A percentile compares a stretch with the other conserved stretches of the same genome.
phyloP scores from a whole-genome alignment of 805 yeast species.

The Saturnispora mendoncae region DNA sequence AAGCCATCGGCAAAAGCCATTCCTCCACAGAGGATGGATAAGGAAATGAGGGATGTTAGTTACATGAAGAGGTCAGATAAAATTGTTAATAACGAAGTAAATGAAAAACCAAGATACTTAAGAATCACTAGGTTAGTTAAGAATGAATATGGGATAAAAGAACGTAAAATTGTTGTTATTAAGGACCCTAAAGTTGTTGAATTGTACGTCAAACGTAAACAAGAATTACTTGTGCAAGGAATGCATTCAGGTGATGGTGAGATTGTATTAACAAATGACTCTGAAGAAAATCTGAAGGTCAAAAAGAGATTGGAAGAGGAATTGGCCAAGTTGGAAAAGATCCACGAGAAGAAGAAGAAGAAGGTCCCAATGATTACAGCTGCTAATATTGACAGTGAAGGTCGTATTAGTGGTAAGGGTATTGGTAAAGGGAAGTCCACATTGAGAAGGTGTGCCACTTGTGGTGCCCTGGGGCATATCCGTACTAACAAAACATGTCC shows the following conservation, averaged over 20 bases:
- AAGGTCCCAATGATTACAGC: slow-evolving; percentile 26
- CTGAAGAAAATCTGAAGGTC: slow-evolving; percentile 70
- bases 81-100: slow-evolving; percentile 26
- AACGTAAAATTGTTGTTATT: slow-evolving; percentile 67
- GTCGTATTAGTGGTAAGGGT: slow-evolving; percentile 51
- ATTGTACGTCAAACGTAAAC: slow-evolving; percentile 61
- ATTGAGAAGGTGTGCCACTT: slow-evolving; percentile 82
- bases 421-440: slow-evolving; percentile 65
- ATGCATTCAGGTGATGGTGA: slow-evolving; percentile 56
- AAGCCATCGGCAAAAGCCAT: slow-evolving; percentile 21
- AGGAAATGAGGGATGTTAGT: slow-evolving; percentile 25
- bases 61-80: slow-evolving; percentile 30
- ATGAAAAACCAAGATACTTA: slow-evolving; percentile 30
- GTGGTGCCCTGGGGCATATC: slow-evolving; percentile 94
- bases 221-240: slow-evolving; percentile 27
- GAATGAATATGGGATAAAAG: slow-evolving; percentile 80
- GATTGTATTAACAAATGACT: slow-evolving; percentile 70
- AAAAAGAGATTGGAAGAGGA: slow-evolving; percentile 73
- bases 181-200: slow-evolving; percentile 82
- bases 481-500: slow-evolving; percentile 91
- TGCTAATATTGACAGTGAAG: slow-evolving; percentile 29
- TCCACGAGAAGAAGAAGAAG: slow-evolving; percentile 45
- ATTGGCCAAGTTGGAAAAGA: slow-evolving; percentile 71
- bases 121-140: slow-evolving; percentile 70
- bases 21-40: slow-evolving; percentile 20